Evolutionary conservation across 2,329 filamentous ascomycete genomes (phyloP), one percentile per base, ranked within the genome.

Genomic region (Periconia digitata): DNA sequence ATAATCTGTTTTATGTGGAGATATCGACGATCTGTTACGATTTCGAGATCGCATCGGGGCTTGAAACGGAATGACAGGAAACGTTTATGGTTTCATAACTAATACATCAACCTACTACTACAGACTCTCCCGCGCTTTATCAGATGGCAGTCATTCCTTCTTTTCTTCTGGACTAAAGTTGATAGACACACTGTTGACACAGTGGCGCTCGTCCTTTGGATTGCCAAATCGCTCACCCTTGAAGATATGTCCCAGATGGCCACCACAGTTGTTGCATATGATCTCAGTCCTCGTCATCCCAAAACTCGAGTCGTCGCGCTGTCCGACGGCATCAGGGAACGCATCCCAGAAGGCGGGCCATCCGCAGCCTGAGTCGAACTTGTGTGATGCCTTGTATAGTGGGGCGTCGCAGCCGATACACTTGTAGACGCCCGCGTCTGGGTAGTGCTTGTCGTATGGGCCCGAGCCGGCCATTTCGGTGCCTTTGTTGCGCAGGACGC

Each of bases 341-440:
- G 87, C 92, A 73, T 99, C 94, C 70, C 92, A 99, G 75, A 97
- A 99, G 12, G 94, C 94, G 0, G 94, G 94, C 94, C 94, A 99
- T 52, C 94, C 94, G 73, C 94, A 99, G 36, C 91, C 90, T 16
- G 89, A 95, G 72, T 89, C 89, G 81, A 99, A 99, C 73, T 99
- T 99, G 75, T 96, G 92, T 54, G 81, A 81, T 22, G 94, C 92
- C 72, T 86, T 92, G 82, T 99, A 99, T 16, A 99, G 84, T 5
- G 94, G 92, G 7, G 91, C 82, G 22, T 85, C 73, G 79, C 94
- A 99, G 44, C 84, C 94, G 16, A 89, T 89, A 74, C 94, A 99
- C 39, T 80, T 85, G 76, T 97, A 99, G 46, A 90, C 82, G 48
- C 94, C 95, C 5, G 80, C 67, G 0, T 80, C 73, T 1, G 91